A percentile compares a stretch with the other conserved stretches of the same genome.
Evolutionary conservation across 2,329 filamentous ascomycete species (phyloP).

Genomic region (Fusarium mangiferae): DNA sequence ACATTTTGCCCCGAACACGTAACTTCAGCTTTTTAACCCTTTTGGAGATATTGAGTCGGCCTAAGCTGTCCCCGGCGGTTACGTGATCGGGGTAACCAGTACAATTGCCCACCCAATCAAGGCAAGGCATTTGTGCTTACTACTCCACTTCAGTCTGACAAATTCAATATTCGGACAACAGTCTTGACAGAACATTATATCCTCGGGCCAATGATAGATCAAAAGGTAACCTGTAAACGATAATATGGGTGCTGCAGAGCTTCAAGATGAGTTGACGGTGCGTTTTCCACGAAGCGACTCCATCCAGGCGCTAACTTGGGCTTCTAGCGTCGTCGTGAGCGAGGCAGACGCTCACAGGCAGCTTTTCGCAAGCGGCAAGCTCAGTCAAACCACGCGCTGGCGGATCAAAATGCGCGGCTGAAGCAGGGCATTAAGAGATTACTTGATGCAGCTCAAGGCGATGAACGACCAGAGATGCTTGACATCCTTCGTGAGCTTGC

Average conservation of each 20-base stretch:
- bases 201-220: fast-evolving
- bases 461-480: not conserved
- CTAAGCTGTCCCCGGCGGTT: not conserved
- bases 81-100: constrained; percentile 1
- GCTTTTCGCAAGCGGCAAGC: constrained; percentile 14
- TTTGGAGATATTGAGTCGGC: not conserved
- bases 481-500: not conserved
- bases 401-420: not conserved
- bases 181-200: not conserved
- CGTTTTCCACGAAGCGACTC: fast-evolving
- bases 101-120: not conserved
- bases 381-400: fast-evolving
- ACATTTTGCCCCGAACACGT: not conserved
- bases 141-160: not conserved
- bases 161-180: not conserved
- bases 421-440: not conserved
- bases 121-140: not conserved
- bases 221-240: fast-evolving
- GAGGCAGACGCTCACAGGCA: constrained; percentile 10
- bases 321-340: constrained; percentile 4
- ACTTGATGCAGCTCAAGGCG: not conserved
- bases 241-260: not conserved
- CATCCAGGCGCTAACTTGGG: not conserved
- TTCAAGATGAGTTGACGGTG: not conserved
- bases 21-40: fast-evolving